phyloP scores from a whole-genome alignment of 2,329 filamentous ascomycete genomes.

The Leptographium wingfieldii region DNA sequence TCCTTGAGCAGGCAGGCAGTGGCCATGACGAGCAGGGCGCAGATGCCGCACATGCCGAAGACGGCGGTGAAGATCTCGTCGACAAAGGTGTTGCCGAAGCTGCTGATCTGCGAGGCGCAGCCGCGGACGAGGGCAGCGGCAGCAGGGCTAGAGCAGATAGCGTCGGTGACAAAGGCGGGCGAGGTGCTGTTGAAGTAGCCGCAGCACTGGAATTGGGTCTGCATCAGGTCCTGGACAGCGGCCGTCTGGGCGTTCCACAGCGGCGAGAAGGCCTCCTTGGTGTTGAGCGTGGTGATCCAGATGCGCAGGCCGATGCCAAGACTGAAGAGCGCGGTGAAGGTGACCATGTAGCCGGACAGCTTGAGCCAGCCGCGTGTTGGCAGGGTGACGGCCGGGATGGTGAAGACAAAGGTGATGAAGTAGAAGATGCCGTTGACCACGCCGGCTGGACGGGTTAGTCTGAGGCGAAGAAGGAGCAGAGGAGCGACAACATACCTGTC shows the following conservation, averaged over 20 bases:
- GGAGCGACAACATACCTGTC: constrained; percentile 21
- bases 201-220: constrained; percentile 65
- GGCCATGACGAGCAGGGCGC: constrained; percentile 55
- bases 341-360: constrained; percentile 50
- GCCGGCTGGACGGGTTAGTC: constrained; percentile 34
- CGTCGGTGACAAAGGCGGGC: constrained; percentile 58
- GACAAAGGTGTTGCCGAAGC: constrained; percentile 57
- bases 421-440: constrained; percentile 62
- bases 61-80: constrained; percentile 67
- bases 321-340: constrained; percentile 50
- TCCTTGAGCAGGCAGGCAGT: constrained; percentile 69
- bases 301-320: constrained; percentile 52
- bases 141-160: constrained; percentile 55
- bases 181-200: constrained; percentile 63
- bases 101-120: constrained; percentile 55
- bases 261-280: constrained; percentile 45
- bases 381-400: constrained; percentile 58
- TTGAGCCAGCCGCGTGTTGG: constrained; percentile 59
- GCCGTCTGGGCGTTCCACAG: constrained; percentile 48
- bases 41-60: constrained; percentile 67
- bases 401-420: constrained; percentile 55
- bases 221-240: constrained; percentile 53
- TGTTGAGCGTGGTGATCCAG: constrained; percentile 62
- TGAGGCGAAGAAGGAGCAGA: not conserved
- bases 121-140: constrained; percentile 57